These are phyloP conservation scores for Lanmaoa rubissima DNA, from an alignment of 768 basidiomycete species.

Conservation along the genomic window DNA sequence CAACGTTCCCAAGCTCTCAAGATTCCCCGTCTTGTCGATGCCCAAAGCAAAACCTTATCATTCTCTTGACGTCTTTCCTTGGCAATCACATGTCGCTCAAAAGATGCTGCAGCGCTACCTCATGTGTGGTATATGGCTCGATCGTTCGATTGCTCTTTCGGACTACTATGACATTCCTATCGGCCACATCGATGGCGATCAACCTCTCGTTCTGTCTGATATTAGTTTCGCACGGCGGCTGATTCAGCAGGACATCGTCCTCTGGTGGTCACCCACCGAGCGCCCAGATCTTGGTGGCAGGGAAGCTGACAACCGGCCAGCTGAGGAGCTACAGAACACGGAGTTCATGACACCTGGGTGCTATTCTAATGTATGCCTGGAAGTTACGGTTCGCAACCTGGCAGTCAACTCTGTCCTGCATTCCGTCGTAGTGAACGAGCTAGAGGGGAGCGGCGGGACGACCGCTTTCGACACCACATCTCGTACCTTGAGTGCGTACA, in stretches of 20 bases:
- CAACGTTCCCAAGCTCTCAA: conserved; percentile 63
- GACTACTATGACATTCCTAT: conserved; percentile 92
- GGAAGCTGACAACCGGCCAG: conserved; percentile 77
- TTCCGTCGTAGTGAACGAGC: conserved; percentile 92
- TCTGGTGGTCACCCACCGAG: conserved; percentile 96
- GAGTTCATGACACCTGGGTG: conserved; percentile 84
- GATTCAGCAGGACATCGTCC: conserved; percentile 80
- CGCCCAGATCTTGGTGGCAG: conserved; percentile 91
- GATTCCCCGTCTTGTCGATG: conserved; percentile 89
- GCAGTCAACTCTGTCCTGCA: conserved; percentile 94
- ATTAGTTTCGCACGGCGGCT: conserved; percentile 88
- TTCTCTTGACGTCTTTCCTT: conserved; percentile 79
- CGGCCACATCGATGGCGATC: conserved; percentile 90
- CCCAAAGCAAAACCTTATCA: conserved; percentile 74
- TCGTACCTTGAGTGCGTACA: conserved; percentile 87
- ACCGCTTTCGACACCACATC: conserved; percentile 94
- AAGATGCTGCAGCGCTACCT: conserved; percentile 88
- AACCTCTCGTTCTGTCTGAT: conserved; percentile 84
- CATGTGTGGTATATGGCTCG: conserved; percentile 73
- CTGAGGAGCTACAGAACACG: conserved; percentile 77
- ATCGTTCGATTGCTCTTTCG: conserved; percentile 74
- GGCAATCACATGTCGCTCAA: conserved; percentile 79
- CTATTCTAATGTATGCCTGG: conserved; percentile 91
- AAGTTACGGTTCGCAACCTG: conserved; percentile 85
- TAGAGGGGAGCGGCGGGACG: conserved; percentile 92